Percentiles rank a stretch among this genome's conserved stretches.
Conservation (phyloP, 768 basidiomycete genomes). For the Panellus pusillus region DNA sequence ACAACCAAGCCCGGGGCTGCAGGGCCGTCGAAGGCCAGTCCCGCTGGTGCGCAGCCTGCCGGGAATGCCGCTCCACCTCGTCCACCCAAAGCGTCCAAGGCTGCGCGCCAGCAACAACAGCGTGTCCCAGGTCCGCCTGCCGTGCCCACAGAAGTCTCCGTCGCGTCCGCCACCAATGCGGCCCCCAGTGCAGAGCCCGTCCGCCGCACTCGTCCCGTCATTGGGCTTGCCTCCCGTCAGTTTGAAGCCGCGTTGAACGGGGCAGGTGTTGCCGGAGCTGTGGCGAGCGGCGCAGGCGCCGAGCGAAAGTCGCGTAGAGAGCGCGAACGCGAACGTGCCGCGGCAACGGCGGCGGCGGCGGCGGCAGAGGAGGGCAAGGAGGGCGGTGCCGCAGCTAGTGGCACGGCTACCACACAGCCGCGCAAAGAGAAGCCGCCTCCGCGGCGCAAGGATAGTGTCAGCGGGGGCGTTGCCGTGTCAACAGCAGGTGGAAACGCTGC, state of each 20-base stretch:
- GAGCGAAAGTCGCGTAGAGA: slow-evolving; percentile 22
- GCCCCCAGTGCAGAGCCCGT: not conserved
- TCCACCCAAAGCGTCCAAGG: slow-evolving; percentile 22
- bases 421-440: slow-evolving; percentile 10
- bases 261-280: slow-evolving; percentile 35
- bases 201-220: slow-evolving; percentile 38
- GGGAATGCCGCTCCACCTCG: slow-evolving; percentile 22
- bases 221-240: slow-evolving; percentile 49
- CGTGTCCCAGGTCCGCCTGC: slow-evolving; percentile 14
- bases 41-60: slow-evolving; percentile 19
- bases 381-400: not conserved
- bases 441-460: slow-evolving; percentile 20
- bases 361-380: not conserved
- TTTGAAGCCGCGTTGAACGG: slow-evolving; percentile 53
- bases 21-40: slow-evolving; percentile 29
- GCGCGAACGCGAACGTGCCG: slow-evolving; percentile 16
- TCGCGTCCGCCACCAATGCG: slow-evolving; percentile 16
- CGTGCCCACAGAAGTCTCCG: slow-evolving; percentile 10
- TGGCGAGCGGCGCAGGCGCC: not conserved
- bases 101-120: slow-evolving; percentile 1
- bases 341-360: slow-evolving; percentile 5
- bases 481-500: not conserved
- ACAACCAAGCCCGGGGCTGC: slow-evolving; percentile 25
- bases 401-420: not conserved
- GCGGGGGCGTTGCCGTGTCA: slow-evolving; percentile 7